Conservation (phyloP, 2,329 filamentous ascomycete genomes). For the Coniella lustricola region DNA sequence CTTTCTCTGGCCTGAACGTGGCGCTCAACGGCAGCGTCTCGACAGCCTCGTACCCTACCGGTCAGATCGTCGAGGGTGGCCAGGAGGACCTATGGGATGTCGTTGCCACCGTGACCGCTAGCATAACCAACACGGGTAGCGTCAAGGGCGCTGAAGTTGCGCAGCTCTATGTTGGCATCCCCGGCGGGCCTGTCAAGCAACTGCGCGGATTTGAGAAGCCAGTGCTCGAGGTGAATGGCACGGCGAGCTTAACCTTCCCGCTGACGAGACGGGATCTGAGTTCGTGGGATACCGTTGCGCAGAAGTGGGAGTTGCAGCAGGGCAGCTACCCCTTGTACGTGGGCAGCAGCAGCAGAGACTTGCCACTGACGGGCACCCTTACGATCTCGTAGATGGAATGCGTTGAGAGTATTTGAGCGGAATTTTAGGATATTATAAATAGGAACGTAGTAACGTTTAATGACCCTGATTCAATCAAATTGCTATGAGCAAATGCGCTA, state of each 20-base stretch:
- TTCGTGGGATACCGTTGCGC: slow-evolving; percentile 50
- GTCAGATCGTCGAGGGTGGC: slow-evolving; percentile 35
- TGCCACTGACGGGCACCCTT: slow-evolving; percentile 41
- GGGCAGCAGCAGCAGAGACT: slow-evolving; percentile 39
- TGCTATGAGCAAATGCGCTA: too few species aligned
- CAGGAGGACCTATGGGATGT: slow-evolving; percentile 40
- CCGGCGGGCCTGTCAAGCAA: slow-evolving; percentile 41
- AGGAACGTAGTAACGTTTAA: too few species aligned
- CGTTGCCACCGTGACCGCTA: slow-evolving; percentile 31
- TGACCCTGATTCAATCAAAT: too few species aligned
- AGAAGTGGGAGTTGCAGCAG: slow-evolving; percentile 47
- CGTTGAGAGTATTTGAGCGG: too few species aligned
- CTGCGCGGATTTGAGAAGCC: slow-evolving; percentile 56
- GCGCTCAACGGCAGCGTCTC: slow-evolving; percentile 19
- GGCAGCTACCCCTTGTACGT: slow-evolving; percentile 35
- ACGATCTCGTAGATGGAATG: slow-evolving; percentile 6
- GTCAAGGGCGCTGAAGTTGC: slow-evolving; percentile 35
- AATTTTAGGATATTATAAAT: too few species aligned
- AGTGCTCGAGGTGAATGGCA: slow-evolving; percentile 35
- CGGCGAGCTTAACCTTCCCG: slow-evolving; percentile 36
- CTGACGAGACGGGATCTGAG: slow-evolving; percentile 55
- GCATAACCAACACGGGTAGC: slow-evolving; percentile 24
- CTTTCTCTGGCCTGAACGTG: slow-evolving; percentile 34
- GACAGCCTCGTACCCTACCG: slow-evolving; percentile 30
- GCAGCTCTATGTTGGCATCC: slow-evolving; percentile 37